Conservation (phyloP, 768 basidiomycete species). For the Kondoa malvinella region DNA sequence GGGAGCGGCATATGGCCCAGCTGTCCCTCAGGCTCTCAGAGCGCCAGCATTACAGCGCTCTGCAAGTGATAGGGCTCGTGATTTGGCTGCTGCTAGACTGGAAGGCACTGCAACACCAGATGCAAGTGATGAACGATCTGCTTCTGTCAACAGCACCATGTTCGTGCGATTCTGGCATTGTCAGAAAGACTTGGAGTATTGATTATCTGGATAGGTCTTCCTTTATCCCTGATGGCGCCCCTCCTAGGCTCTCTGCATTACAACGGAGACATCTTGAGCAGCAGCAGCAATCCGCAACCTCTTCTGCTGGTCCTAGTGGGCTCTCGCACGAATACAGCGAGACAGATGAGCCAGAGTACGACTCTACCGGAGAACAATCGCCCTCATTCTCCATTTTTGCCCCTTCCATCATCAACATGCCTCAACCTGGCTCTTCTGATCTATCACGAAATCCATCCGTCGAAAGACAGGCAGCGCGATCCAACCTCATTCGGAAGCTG, state of each 20-base stretch:
- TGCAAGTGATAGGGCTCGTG: background rate
- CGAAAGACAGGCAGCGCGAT: slow-evolving; percentile 21
- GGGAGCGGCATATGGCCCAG: too few relatives aligned
- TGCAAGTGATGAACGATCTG: too few relatives aligned
- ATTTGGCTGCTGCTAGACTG: background rate
- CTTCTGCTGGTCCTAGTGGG: too few relatives aligned
- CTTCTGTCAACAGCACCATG: too few relatives aligned
- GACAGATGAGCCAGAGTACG: background rate
- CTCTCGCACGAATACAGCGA: too few relatives aligned
- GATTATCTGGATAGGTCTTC: background rate
- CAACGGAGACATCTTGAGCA: background rate
- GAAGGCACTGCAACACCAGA: background rate
- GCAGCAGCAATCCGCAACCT: background rate
- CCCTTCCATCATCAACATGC: slow-evolving; percentile 5
- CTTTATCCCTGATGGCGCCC: background rate
- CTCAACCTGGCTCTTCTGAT: background rate
- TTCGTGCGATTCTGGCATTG: too few relatives aligned
- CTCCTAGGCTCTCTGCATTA: background rate
- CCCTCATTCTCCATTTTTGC: background rate
- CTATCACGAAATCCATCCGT: background rate
- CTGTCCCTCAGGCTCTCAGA: background rate
- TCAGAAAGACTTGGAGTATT: too few relatives aligned
- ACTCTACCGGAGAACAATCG: background rate
- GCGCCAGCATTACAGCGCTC: background rate
- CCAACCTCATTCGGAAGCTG: slow-evolving; percentile 27